Base-by-base conservation (phyloP, 2,329 filamentous ascomycete species). In the Diplodia sapinea region DNA sequence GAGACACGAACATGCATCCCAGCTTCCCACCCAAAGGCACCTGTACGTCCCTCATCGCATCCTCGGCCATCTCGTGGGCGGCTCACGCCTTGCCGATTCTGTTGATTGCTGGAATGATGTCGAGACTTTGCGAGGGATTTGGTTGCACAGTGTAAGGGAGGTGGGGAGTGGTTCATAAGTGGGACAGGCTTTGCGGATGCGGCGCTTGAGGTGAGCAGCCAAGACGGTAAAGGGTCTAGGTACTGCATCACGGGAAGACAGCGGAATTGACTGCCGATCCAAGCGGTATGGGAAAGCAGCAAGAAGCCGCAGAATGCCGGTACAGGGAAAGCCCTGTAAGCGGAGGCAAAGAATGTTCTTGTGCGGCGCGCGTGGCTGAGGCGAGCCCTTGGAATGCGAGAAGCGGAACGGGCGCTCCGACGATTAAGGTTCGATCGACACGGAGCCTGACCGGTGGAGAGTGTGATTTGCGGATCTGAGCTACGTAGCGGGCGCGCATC, bases 21-120 rank as follows among this genome's bases (percentile, higher is more conserved):
- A 62, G 47, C 38, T 62, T 62, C 11, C 57, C 57, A 20, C 40
- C 57, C 5, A 62, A 29, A 5, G 57, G 57, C 40, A 62, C 57
- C 11, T 62, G 40, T 5, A n/a, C 43, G 15, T 62, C 57, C 17
- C 57, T 33, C n/a, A 62, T 50, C 23, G 26, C 15, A 20, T 62
- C 40, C n/a, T 17, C 20, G 2, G 38, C 6, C 57, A 62, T 62
- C 7, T 13, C 6, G 57, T n/a, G 7, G 17, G 29, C 11, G 43
- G 9, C 11, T 49, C 12, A 15, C 17, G 43, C 29, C 40, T 4
- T 50, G 40, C 26, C 40, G 57, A 33, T 29, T 5, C 3, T 9
- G 23, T 23, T 2, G 15, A 6, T 43, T 1, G 26, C 4, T n/a
- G 17, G 15, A 4, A 38, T 8, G 36, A 40, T 36, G 23, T 33